Evolutionary conservation across 2,329 filamentous ascomycete species (phyloP).

Genomic region (Basipetospora chlamydospora): DNA sequence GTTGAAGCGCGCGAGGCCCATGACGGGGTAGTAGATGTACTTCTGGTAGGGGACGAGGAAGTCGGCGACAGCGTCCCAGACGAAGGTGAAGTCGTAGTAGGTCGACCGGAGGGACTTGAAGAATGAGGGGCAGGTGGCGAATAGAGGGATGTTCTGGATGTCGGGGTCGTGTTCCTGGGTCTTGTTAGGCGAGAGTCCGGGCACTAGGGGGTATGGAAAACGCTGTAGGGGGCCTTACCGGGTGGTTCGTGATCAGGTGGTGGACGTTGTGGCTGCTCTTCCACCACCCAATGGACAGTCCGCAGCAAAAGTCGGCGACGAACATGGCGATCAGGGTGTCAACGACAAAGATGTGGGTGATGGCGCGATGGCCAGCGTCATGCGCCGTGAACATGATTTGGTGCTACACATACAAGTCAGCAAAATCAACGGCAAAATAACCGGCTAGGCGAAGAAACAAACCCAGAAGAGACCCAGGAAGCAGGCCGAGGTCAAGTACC

Average conservation of each 20-base stretch:
- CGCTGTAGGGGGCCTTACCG: constrained; percentile 21
- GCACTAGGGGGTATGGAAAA: not conserved
- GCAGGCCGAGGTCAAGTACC: constrained; percentile 42
- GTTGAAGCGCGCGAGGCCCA: constrained; percentile 57
- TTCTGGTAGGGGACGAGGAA: constrained; percentile 45
- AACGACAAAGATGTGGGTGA: constrained; percentile 41
- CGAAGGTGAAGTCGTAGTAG: constrained; percentile 45
- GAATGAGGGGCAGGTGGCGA: constrained; percentile 52
- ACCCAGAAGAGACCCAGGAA: constrained; percentile 51
- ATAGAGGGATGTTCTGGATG: constrained; percentile 54
- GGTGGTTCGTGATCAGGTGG: constrained; percentile 50
- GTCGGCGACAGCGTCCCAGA: constrained; percentile 46
- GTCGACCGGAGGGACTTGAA: constrained; percentile 47
- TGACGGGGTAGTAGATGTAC: constrained; percentile 55
- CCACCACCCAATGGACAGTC: constrained; percentile 55
- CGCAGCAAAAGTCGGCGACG: constrained; percentile 50
- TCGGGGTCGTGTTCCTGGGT: constrained; percentile 39
- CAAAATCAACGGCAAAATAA: too few relatives aligned
- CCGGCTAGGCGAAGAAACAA: too few relatives aligned
- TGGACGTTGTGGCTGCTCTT: constrained; percentile 56
- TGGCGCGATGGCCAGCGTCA: constrained; percentile 49
- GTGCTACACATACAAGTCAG: constrained; percentile 26
- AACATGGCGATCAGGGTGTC: constrained; percentile 49
- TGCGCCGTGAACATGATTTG: constrained; percentile 57
- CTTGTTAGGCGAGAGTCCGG: constrained; percentile 8